A percentile compares a stretch with the other conserved stretches of the same genome.
These are phyloP conservation scores for Nemophila menziesii DNA, from an alignment of 257 asterid genomes.

Conservation along the genomic window DNA sequence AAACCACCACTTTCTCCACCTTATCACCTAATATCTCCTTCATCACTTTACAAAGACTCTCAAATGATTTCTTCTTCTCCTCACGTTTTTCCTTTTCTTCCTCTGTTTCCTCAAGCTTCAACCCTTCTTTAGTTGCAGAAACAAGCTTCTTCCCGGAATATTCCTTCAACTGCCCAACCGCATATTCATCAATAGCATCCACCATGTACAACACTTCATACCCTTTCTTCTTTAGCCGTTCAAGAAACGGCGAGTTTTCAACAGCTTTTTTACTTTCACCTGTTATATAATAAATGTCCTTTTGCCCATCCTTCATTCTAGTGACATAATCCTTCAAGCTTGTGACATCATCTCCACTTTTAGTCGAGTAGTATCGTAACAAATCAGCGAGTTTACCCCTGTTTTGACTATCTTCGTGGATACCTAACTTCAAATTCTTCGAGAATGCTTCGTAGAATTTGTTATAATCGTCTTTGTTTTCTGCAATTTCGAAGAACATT, in stretches of 20 bases:
- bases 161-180: slow-evolving; percentile 60
- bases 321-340: slow-evolving; percentile 74
- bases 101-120: slow-evolving; percentile 55
- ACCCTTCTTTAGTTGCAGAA: slow-evolving; percentile 67
- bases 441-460: slow-evolving; percentile 72
- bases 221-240: slow-evolving; percentile 69
- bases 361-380: slow-evolving; percentile 58
- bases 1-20: slow-evolving; percentile 63
- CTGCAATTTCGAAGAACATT: slow-evolving; percentile 68
- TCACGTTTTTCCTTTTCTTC: slow-evolving; percentile 60
- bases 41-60: slow-evolving; percentile 54
- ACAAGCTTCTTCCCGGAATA: slow-evolving; percentile 74
- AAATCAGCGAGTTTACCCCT: slow-evolving; percentile 58
- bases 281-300: slow-evolving; percentile 62
- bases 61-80: slow-evolving; percentile 64
- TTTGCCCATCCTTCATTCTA: slow-evolving; percentile 84
- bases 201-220: slow-evolving; percentile 74
- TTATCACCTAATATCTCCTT: slow-evolving; percentile 66
- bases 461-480: slow-evolving; percentile 66
- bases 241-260: slow-evolving; percentile 69
- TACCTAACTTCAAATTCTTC: slow-evolving; percentile 67
- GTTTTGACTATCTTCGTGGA: slow-evolving; percentile 76
- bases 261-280: slow-evolving; percentile 79
- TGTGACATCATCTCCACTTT: slow-evolving; percentile 75
- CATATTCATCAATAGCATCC: slow-evolving; percentile 77